These are phyloP conservation scores for Apiospora saccharicola DNA, from an alignment of 2,329 filamentous ascomycete species.

Conservation along the genomic window DNA sequence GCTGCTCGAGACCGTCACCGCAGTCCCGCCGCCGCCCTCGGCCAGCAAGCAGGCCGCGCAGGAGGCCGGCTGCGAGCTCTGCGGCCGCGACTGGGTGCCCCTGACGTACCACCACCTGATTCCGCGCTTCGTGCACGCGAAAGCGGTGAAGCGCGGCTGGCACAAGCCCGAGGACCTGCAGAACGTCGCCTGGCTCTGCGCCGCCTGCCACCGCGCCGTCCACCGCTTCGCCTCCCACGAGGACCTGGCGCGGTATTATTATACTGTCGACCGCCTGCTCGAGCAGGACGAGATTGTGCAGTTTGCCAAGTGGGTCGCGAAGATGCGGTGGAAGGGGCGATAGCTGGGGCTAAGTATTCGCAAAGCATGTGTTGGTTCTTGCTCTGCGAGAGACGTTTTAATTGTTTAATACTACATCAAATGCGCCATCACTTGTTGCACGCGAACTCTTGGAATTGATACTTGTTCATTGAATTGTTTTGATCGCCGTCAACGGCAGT, in stretches of 20 bases:
- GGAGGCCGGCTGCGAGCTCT: constrained; percentile 73
- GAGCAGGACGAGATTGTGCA: constrained; percentile 74
- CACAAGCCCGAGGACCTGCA: constrained; percentile 77
- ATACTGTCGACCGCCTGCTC: constrained; percentile 75
- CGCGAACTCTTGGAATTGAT: neutral
- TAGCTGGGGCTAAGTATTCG: neutral
- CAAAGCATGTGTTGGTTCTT: too few relatives aligned
- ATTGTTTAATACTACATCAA: neutral
- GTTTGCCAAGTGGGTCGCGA: constrained; percentile 77
- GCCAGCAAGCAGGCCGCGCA: constrained; percentile 59
- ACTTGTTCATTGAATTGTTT: neutral
- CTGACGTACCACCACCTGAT: constrained; percentile 88
- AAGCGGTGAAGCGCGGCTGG: constrained; percentile 80
- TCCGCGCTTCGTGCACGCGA: constrained; percentile 78
- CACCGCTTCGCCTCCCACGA: constrained; percentile 79
- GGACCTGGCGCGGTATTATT: constrained; percentile 76
- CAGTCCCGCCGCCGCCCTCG: constrained; percentile 69
- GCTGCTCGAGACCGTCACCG: constrained; percentile 65
- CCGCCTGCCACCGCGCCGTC: constrained; percentile 84
- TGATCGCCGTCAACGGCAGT: neutral
- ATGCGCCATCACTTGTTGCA: neutral
- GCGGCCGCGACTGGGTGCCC: constrained; percentile 75
- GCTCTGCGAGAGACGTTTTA: too few relatives aligned
- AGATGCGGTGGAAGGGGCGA: constrained; percentile 73
- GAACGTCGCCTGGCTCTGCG: constrained; percentile 86